Evolutionary conservation across 108 stramenopile species (phyloP), one percentile per base, ranked within the genome.

Genomic region (Schizochytrium sp.): DNA sequence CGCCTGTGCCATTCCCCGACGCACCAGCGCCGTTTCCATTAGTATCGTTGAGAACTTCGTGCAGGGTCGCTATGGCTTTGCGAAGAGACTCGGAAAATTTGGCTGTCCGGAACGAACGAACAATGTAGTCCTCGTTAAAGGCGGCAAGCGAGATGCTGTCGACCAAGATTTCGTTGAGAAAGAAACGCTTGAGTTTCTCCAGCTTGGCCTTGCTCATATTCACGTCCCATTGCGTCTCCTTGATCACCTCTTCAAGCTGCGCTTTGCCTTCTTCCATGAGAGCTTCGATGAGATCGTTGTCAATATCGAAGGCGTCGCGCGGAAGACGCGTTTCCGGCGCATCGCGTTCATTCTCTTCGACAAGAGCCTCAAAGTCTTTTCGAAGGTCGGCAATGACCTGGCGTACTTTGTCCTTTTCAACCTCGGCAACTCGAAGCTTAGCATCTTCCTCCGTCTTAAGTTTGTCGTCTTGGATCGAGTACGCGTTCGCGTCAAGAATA

Each of bases 381-480:
- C 91, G 90, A 72, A 94, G 69, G 29, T 91, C 72, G 0, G 59
- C 63, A 14, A 94, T 90, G 21, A 76, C 63, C 5, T 88, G 71
- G 44, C 93, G 91, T 5, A 94, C 90, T 14, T 44, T 60, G 69
- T 93, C 87, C 89, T 94, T 94, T 72, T 92, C 92, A n/a, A 34
- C 58, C 87, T 95, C 94, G 8, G 94, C 94, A 16, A 90, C 91
- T 12, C 47, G 58, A 57, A 44, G 48, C 55, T 88, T 90, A 21
- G 58, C 60, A 87, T 95, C 94, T 41, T 92, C 91, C 59, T 94
- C 94, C 21, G 87, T 93, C 60, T 91, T 91, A n/a, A 94, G 91
- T 44, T 92, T 90, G 57, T 89, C 92, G 47, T 94, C 93, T 88
- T 95, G 92, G 55, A 95, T 92, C 14, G 89, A 90, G 89, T 94